These are phyloP conservation scores for Hepatocystis sp. DNA, from an alignment of 169 alveolate genomes.

Conservation along the genomic window DNA sequence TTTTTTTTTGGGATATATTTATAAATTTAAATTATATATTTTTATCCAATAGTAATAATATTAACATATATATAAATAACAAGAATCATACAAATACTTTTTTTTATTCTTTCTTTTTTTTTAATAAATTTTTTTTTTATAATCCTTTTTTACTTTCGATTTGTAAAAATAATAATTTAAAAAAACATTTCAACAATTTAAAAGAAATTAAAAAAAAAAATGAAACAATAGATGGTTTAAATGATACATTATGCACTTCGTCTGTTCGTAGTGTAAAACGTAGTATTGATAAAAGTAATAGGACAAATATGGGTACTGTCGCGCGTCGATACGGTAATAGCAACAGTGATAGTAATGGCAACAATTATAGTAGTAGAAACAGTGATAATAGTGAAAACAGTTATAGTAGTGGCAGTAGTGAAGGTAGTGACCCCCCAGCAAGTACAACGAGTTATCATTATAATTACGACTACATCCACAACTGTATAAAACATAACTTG, in stretches of 20 bases:
- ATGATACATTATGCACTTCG: too few species aligned
- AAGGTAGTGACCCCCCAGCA: too few species aligned
- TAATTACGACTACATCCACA: too few species aligned
- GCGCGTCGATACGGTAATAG: background rate
- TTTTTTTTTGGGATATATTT: conserved; percentile 50
- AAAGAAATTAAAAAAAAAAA: background rate
- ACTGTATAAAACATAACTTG: too few species aligned
- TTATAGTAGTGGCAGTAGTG: too few species aligned
- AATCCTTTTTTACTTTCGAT: conserved; percentile 2
- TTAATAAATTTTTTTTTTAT: conserved; percentile 9
- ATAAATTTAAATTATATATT: conserved; percentile 48
- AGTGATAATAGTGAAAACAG: too few species aligned
- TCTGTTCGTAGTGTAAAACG: too few species aligned
- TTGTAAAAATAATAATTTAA: background rate
- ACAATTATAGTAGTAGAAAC: too few species aligned
- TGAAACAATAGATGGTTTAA: background rate
- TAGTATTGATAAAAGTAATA: too few species aligned
- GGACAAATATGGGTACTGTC: too few species aligned
- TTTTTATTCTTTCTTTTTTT: conserved; percentile 5
- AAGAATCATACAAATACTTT: conserved; percentile 12
- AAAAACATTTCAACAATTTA: conserved; percentile 10
- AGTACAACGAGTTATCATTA: too few species aligned
- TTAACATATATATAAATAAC: conserved; percentile 48
- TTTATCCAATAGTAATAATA: conserved; percentile 42
- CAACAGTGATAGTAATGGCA: background rate